A percentile compares a stretch with the other conserved stretches of the same genome.
phyloP scores from a whole-genome alignment of 306 rosid genomes.

The Purshia tridentata region DNA sequence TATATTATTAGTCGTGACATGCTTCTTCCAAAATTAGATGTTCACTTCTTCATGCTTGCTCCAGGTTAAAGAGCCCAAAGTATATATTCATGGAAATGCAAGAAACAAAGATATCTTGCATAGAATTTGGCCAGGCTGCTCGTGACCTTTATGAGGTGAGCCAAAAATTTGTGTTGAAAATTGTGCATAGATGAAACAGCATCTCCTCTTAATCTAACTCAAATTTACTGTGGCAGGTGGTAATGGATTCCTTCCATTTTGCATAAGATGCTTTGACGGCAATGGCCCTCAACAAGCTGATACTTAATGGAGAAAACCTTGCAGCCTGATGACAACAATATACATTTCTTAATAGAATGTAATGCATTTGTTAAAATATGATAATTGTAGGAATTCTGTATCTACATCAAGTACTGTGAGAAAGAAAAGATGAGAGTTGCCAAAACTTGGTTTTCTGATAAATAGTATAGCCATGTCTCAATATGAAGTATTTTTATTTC shows the following conservation, averaged over 20 bases:
- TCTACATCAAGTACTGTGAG: too few relatives aligned
- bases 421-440: not conserved
- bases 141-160: constrained; percentile 14
- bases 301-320: not conserved
- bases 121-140: constrained; percentile 72
- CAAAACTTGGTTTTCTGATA: not conserved
- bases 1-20: not conserved
- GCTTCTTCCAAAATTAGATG: not conserved
- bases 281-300: not conserved
- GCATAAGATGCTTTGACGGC: not conserved
- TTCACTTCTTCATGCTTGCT: not conserved
- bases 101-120: constrained; percentile 36
- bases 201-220: constrained; percentile 1
- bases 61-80: constrained; percentile 77
- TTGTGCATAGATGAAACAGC: not conserved
- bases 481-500: not conserved
- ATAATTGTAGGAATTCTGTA: too few relatives aligned
- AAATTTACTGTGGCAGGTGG: not conserved
- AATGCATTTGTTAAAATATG: not conserved
- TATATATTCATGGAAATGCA: constrained; percentile 62
- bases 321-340: not conserved
- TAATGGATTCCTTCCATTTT: not conserved
- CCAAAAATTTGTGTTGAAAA: not conserved
- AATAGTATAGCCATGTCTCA: not conserved
- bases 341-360: not conserved